phyloP scores from a whole-genome alignment of 2,329 filamentous ascomycete genomes.

The Aspergillus terreus region DNA sequence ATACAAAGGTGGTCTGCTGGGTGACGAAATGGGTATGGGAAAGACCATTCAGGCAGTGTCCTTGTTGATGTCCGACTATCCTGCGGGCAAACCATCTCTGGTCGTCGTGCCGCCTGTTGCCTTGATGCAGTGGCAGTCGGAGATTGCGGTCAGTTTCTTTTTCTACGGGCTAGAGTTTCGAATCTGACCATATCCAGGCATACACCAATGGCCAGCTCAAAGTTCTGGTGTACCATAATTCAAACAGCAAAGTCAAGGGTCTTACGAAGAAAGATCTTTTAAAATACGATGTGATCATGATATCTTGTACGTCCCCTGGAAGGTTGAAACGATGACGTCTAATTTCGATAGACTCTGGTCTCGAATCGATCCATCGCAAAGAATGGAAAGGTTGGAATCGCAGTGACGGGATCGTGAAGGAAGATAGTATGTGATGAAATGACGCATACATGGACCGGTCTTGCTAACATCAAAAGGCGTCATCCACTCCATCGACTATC shows the following conservation, averaged over 20 bases:
- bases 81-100: conserved; percentile 74
- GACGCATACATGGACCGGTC: conserved; percentile 17
- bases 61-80: conserved; percentile 96
- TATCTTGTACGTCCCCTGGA: conserved; percentile 67
- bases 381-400: conserved; percentile 87
- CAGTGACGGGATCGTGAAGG: conserved; percentile 75
- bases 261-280: conserved; percentile 71
- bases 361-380: conserved; percentile 90
- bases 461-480: conserved; percentile 45
- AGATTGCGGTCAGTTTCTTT: conserved; percentile 60
- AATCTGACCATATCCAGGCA: conserved; percentile 22
- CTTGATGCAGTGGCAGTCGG: conserved; percentile 88
- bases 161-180: not conserved
- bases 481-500: conserved; percentile 82
- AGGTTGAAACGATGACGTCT: conserved; percentile 1
- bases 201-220: conserved; percentile 88
- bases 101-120: conserved; percentile 91
- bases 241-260: conserved; percentile 76
- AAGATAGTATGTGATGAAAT: conserved; percentile 51
- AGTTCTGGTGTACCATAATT: conserved; percentile 85
- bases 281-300: conserved; percentile 89
- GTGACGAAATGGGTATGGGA: conserved; percentile 98
- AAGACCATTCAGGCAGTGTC: conserved; percentile 99
- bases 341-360: conserved; percentile 47
- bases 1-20: conserved; percentile 85